Base-by-base conservation (phyloP, 495 filamentous ascomycete genomes). In the Aspergillus avenaceus region DNA sequence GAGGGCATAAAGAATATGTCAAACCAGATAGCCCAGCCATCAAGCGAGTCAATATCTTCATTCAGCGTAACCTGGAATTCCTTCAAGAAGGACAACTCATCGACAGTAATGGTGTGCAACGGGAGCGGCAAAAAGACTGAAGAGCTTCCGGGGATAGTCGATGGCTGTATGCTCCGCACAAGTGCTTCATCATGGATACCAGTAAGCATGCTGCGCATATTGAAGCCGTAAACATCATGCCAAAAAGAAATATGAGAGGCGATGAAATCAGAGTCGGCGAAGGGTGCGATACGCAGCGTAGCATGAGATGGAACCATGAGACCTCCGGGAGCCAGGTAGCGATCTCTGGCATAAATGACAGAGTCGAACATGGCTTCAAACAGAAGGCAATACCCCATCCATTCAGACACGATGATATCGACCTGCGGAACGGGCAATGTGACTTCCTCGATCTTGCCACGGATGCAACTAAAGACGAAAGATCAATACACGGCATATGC, bases 281-380 rank as follows among this genome's bases (percentile, higher is more conserved):
- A 86, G 50, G 89, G 91, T 25, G 91, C 91, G 52, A 93, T 80
- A 46, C 82, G 87, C 51, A 97, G 84, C 27, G 86, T 91, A 41
- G 87, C 87, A 75, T 96, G 88, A 58, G 90, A 89, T 8, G 91
- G 91, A 60, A 91, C 89, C 79, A 97, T 95, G 28, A 96, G 72
- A 23, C 91, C 91, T 41, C 71, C 79, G 8, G 84, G 82, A 21
- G 66, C 80, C 18, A 97, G 83, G 69, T 89, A 96, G 53, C 76
- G 83, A 69, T 97, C 91, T 37, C 91, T 77, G 19, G 91, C 91
- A 52, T 86, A 90, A 41, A 97, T 74, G 26, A 97, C 91, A 8
- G 90, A 95, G 68, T 95, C 90, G 53, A 97, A 80, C 91, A 97
- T 97, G 57, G 84, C 85, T 76, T 97, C 91, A 64, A 93, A 97